Percentiles rank a stretch among this genome's conserved stretches.
phyloP scores from a whole-genome alignment of 805 yeast species.

The Brettanomyces sp. region DNA sequence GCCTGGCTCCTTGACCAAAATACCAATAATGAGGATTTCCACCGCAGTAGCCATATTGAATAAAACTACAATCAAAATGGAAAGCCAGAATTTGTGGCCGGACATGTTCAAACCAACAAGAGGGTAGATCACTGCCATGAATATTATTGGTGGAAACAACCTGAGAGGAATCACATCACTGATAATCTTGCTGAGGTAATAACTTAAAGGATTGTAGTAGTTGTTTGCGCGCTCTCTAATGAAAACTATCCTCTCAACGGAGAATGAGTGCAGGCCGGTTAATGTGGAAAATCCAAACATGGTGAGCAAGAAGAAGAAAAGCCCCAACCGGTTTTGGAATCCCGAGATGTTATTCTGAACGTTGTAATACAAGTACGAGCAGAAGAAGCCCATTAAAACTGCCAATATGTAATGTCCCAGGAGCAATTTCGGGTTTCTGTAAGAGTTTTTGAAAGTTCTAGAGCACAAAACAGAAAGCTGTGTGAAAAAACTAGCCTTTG shows the following conservation, averaged over 20 bases:
- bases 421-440: slow-evolving; percentile 85
- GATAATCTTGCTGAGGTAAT: slow-evolving; percentile 73
- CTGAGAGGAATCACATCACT: slow-evolving; percentile 92
- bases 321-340: slow-evolving; percentile 89
- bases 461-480: slow-evolving; percentile 73
- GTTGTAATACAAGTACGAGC: slow-evolving; percentile 79
- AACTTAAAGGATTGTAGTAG: slow-evolving; percentile 81
- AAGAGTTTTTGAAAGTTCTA: slow-evolving; percentile 84
- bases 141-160: slow-evolving; percentile 81
- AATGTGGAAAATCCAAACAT: slow-evolving; percentile 90
- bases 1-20: slow-evolving; percentile 78
- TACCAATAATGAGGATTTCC: slow-evolving; percentile 81
- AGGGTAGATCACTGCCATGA: slow-evolving; percentile 79
- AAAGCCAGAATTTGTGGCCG: slow-evolving; percentile 61
- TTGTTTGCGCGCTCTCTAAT: slow-evolving; percentile 91
- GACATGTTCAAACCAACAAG: slow-evolving; percentile 79
- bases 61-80: slow-evolving; percentile 59
- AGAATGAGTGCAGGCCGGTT: slow-evolving; percentile 84
- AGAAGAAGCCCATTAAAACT: slow-evolving; percentile 65
- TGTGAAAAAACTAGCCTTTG: slow-evolving; percentile 47
- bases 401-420: slow-evolving; percentile 78
- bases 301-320: slow-evolving; percentile 84
- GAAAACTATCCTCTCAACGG: slow-evolving; percentile 81
- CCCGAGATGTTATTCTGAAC: slow-evolving; percentile 88
- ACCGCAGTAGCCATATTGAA: slow-evolving; percentile 84